Evolutionary conservation across 202 grass and related monocot species (phyloP), one percentile per base, ranked within the genome.

Genomic region (Schoenoplectus triqueter): DNA sequence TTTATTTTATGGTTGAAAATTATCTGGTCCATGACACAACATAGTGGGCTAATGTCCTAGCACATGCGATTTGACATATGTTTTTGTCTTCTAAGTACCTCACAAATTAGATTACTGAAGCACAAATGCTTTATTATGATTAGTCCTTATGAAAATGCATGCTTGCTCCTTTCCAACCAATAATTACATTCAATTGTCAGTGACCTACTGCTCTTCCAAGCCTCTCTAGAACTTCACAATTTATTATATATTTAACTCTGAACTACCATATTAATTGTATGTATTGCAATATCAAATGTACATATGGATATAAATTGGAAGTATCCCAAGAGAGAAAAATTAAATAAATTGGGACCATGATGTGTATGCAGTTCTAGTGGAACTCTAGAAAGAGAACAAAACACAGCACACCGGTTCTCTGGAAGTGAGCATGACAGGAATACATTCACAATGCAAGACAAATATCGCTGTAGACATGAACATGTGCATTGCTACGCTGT

Each of bases 401-500:
- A 4, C 47, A 70, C 10, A 83, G 81, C 47, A 59, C 81, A 83
- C 22, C 55, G 48, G 70, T 70, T 66, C 81, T 69, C 40, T 69
- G 64, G 55, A 17, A 54, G 64, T 42, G 22, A 59, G 21, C 21
- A 83, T 42, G 81, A 83, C 65, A 83, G 14, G 68, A 55, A 69
- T 83, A 71, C 51, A 83, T 46, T 55, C 61, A 52, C 21, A 31
- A 18, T 69, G 70, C 54, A 83, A 42, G 81, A 46, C 81, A 54
- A 71, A 83, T 31, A 56, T 67, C 2, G 13, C 17, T 56, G 9
- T 70, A 71, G 81, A 83, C 81, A 83, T 41, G 22, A 54, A 60
- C 65, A 83, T 83, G 81, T 83, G 81, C 46, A 59, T 9, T 82
- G 80, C 49, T 61, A 73, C 61, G n/a, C 31, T 62, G 75, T 60